Conservation (phyloP, 2,329 filamentous ascomycete species). For the Malbranchea zuffiana region DNA sequence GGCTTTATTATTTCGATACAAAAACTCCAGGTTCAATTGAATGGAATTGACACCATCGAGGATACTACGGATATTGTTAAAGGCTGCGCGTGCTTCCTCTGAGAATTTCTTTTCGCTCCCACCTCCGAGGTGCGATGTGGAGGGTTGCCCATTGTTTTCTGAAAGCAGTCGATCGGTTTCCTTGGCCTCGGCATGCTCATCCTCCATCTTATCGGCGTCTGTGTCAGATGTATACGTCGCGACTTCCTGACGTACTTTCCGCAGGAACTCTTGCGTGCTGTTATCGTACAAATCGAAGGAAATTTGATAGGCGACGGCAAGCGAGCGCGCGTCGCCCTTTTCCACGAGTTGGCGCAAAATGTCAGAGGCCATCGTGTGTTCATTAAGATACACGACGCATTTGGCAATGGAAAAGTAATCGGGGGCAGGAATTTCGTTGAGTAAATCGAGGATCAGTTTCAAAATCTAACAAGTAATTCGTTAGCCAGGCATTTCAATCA, state of each 20-base stretch:
- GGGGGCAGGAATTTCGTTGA: conserved; percentile 82
- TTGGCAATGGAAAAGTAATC: conserved; percentile 98
- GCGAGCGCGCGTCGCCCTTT: conserved; percentile 64
- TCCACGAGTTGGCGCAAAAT: conserved; percentile 75
- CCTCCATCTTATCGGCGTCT: conserved; percentile 32
- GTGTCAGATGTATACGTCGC: conserved; percentile 44
- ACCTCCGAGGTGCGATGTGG: conserved; percentile 44
- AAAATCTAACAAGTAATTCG: conserved; percentile 53
- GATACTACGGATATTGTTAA: conserved; percentile 48
- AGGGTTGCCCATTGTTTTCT: conserved; percentile 30
- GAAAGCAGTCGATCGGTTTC: conserved; percentile 37
- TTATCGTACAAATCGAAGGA: conserved; percentile 98
- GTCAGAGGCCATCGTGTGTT: conserved; percentile 77
- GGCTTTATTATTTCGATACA: conserved; percentile 89
- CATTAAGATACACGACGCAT: conserved; percentile 90
- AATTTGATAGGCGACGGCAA: conserved; percentile 88
- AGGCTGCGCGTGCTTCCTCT: conserved; percentile 44
- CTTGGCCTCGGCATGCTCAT: conserved; percentile 48
- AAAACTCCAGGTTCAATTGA: conserved; percentile 87
- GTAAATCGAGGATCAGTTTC: conserved; percentile 82
- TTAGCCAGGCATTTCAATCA: not conserved
- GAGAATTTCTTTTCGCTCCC: conserved; percentile 31
- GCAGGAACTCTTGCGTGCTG: conserved; percentile 90
- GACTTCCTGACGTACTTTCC: conserved; percentile 74
- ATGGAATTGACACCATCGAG: conserved; percentile 89